Evolutionary conservation across 2,329 filamentous ascomycete species (phyloP).

Genomic region (Cadophora gregata): DNA sequence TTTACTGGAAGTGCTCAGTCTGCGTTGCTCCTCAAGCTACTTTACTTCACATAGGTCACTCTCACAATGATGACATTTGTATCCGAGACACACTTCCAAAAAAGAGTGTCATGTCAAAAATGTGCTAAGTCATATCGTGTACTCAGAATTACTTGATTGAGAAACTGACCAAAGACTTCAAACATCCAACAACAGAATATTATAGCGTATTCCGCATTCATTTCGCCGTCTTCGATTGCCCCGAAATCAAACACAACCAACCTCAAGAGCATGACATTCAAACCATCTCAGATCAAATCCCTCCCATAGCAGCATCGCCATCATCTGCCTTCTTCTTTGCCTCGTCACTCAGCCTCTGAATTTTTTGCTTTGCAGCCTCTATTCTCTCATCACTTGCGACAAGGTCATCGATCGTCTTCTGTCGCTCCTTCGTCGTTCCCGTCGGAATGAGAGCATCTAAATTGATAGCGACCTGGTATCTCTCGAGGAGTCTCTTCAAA

Average conservation of each 20-base stretch:
- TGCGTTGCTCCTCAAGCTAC: neutral
- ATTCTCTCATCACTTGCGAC: conserved; percentile 1
- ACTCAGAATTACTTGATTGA: neutral
- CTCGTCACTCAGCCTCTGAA: neutral
- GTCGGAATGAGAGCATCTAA: conserved; percentile 8
- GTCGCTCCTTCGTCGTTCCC: neutral
- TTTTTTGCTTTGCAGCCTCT: neutral
- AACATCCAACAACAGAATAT: neutral
- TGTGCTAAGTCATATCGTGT: neutral
- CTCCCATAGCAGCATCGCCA: conserved; percentile 6
- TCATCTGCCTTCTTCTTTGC: neutral
- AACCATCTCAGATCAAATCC: neutral
- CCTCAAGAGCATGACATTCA: neutral
- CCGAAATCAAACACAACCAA: neutral
- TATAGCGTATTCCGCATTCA: neutral
- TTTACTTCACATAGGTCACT: neutral
- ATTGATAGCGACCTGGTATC: conserved; percentile 11
- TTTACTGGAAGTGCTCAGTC: neutral
- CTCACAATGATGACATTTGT: neutral
- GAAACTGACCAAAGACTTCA: conserved; percentile 7
- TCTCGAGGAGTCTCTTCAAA: conserved; percentile 7
- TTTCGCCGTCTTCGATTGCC: neutral
- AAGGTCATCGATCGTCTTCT: conserved; percentile 12
- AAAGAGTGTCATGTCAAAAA: neutral
- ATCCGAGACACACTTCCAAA: neutral